Conservation (phyloP, 179 eudicot species). For the Silene vulgaris region DNA sequence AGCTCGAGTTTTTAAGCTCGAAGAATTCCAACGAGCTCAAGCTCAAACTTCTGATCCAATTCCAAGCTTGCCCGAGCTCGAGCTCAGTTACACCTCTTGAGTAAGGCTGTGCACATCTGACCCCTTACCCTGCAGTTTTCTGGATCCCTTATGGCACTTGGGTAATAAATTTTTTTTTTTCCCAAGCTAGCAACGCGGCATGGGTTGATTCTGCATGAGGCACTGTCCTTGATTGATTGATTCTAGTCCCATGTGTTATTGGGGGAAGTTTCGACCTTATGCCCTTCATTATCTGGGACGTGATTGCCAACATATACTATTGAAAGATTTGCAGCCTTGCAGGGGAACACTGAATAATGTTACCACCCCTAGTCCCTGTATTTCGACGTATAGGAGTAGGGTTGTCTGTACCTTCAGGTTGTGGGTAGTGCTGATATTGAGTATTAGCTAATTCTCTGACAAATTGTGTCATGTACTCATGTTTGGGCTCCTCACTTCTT, state of each 20-base stretch:
- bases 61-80: no score
- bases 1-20: no score
- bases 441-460: not conserved
- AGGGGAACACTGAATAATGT: not conserved
- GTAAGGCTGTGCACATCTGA: not conserved
- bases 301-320: not conserved
- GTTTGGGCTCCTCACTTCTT: not conserved
- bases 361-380: not conserved
- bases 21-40: no score
- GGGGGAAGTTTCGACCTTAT: not conserved
- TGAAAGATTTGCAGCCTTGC: not conserved
- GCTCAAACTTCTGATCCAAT: no score
- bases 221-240: not conserved
- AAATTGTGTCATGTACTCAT: not conserved
- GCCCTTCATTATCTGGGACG: not conserved
- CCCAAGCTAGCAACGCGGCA: not conserved
- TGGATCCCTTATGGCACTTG: not conserved
- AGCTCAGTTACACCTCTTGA: no score
- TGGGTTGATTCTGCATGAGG: not conserved
- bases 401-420: not conserved
- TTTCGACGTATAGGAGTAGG: not conserved
- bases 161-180: not conserved
- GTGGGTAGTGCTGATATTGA: not conserved
- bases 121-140: not conserved
- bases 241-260: not conserved